Percentiles rank a stretch among this genome's conserved stretches.
Conservation (phyloP, 768 basidiomycete genomes). For the Rhizopogon rudus region DNA sequence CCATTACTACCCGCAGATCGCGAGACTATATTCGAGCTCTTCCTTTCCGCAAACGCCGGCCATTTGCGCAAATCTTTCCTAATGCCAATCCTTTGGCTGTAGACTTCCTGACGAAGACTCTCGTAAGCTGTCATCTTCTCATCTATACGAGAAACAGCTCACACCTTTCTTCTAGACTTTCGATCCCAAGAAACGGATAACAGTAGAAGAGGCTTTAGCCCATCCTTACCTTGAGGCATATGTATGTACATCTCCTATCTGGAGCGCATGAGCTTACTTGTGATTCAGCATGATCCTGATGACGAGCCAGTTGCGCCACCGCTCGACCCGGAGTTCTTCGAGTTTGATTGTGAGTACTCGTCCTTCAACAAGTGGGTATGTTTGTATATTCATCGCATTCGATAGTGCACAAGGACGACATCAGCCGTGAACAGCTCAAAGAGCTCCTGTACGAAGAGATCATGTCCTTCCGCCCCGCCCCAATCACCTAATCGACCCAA, state of each 20-base stretch:
- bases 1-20: conserved; percentile 87
- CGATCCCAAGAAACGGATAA: conserved; percentile 95
- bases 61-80: conserved; percentile 84
- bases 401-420: conserved; percentile 90
- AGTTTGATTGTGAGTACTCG: conserved; percentile 77
- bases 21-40: conserved; percentile 94
- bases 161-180: conserved; percentile 59
- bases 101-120: conserved; percentile 77
- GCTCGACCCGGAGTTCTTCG: conserved; percentile 95
- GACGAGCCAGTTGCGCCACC: conserved; percentile 96
- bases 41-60: conserved; percentile 85
- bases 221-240: conserved; percentile 96
- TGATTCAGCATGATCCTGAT: conserved; percentile 79
- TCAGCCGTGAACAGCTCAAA: conserved; percentile 93
- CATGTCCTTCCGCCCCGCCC: conserved; percentile 75
- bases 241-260: conserved; percentile 35
- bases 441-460: conserved; percentile 93
- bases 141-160: not conserved
- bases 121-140: conserved; percentile 40
- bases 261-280: conserved; percentile 5
- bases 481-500: conserved; percentile 33
- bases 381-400: conserved; percentile 1
- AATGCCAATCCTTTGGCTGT: conserved; percentile 79
- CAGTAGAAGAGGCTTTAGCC: conserved; percentile 90
- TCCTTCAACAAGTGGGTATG: not conserved